Evolutionary conservation across 371 early-diverging fungal species (phyloP), one percentile per base, ranked within the genome.

Genomic region (Rhizomucor miehei): DNA sequence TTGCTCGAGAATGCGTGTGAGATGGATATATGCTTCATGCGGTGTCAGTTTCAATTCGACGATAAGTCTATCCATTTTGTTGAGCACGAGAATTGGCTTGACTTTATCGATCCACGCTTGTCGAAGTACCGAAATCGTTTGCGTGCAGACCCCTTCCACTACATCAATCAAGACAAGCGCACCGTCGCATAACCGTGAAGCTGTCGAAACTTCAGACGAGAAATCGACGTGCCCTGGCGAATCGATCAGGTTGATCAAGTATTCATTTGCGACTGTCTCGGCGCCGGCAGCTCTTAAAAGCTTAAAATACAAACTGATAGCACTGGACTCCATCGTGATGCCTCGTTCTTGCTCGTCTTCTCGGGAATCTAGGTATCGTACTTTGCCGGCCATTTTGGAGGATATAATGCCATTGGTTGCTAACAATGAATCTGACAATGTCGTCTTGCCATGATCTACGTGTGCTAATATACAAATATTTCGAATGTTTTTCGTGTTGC

Each of bases 211-310:
- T 62, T 99, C 95, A 24, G 92, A 88, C 1, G 97, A 91, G 70
- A 99, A 99, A 72, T 99, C 99, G 36, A 99, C 94, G 65, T 99
- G 99, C 9, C 99, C 99, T 8, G 99, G 99, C 6, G 99, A 98
- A 73, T 99, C 99, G 54, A 99, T 98, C 48, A 99, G 70, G 69
- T 98, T 96, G 70, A 98, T 85, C 44, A 97, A 65, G 63, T 90
- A 97, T 60, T 95, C 95, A 29, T 72, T 77, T 38, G 75, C 58
- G 8, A 58, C 57, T 23, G 46, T 39, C 34, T 52, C 55, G 39
- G 56, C 62, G 44, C 23, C 39, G 0, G 56, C 47, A 6, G 78
- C 60, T 17, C 68, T 60, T 24, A 89, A 66, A 35, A 93, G 73
- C 51, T 89, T 81, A 69, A 95, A 94, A 61, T 89, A 91, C 6